Conservation (phyloP, 495 filamentous ascomycete genomes). For the Rostrohypoxylon terebratum region DNA sequence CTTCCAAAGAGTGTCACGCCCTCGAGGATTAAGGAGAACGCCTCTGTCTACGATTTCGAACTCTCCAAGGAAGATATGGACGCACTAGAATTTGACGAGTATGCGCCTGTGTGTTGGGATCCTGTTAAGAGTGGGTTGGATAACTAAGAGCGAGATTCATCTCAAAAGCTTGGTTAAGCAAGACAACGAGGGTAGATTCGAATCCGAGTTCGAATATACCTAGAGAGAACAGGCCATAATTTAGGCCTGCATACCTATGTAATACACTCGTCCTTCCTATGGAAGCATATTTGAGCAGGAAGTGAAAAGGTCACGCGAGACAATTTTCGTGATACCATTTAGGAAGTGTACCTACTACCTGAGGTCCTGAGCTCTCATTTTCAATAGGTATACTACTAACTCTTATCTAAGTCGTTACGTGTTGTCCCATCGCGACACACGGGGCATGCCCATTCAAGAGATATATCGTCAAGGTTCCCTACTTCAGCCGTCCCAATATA, state of each 20-base stretch:
- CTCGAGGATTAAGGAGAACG: conserved; percentile 78
- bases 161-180: background rate
- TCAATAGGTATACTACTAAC: too few species aligned
- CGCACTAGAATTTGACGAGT: conserved; percentile 65
- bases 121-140: conserved; percentile 63
- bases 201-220: background rate
- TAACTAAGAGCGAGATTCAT: conserved; percentile 27
- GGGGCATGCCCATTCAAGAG: background rate
- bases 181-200: too few species aligned
- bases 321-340: too few species aligned
- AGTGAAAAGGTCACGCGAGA: too few species aligned
- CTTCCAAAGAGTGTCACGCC: conserved; percentile 81
- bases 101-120: conserved; percentile 79
- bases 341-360: too few species aligned
- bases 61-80: conserved; percentile 71
- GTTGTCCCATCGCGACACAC: too few species aligned
- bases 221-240: background rate
- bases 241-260: too few species aligned
- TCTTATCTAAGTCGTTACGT: too few species aligned
- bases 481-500: conserved; percentile 32
- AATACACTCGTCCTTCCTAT: too few species aligned
- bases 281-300: too few species aligned
- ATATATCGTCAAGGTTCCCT: background rate
- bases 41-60: conserved; percentile 84
- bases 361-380: too few species aligned